Evolutionary conservation across 169 alveolate species (phyloP), one percentile per base, ranked within the genome.

Genomic region (Plasmodium reichenowi): DNA sequence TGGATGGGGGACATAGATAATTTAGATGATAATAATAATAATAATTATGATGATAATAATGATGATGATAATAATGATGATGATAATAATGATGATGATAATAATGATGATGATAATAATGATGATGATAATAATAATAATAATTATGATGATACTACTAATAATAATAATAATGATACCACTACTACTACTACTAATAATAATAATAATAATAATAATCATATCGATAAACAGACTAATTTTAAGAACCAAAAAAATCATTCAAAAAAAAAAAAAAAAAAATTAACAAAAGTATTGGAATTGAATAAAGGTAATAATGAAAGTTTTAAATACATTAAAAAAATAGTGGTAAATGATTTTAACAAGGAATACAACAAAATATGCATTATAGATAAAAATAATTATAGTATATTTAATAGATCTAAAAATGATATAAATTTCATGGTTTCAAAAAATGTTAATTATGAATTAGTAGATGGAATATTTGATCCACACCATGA

Each of bases 401-500:
- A 66, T 68, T 83, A 83, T 45, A 48, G 15, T 24, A 67, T 83
- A 43, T 83, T 70, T 62, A 73, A 59, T 24, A 83, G 56, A 52
- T 26, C 50, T 50, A 50, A 83, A 22, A 68, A 56, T 47, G 74
- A 83, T 58, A 45, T 83, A 47, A 15, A 83, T 68, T 83, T 70
- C 58, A 63, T 83, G 24, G 26, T 17, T 24, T 83, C 91, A 45
- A 83, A 83, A 56, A 47, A 56, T 50, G 72, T 70, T 47, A 29
- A 43, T 9, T 20, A 29, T n/a, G 58, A 83, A 62, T 70, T 83
- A 47, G 70, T 56, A 54, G 68, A 54, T 48, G 91, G 91, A 12
- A 29, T 45, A 45, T 83, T 83, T 32, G 91, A 83, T 62, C 91
- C 91, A 3, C 91, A 83, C 60, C 91, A 83, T 72, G 74, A 67